Evolutionary conservation across 2,329 filamentous ascomycete genomes (phyloP), one percentile per base, ranked within the genome.

Genomic region (Xylariaceae sp.): DNA sequence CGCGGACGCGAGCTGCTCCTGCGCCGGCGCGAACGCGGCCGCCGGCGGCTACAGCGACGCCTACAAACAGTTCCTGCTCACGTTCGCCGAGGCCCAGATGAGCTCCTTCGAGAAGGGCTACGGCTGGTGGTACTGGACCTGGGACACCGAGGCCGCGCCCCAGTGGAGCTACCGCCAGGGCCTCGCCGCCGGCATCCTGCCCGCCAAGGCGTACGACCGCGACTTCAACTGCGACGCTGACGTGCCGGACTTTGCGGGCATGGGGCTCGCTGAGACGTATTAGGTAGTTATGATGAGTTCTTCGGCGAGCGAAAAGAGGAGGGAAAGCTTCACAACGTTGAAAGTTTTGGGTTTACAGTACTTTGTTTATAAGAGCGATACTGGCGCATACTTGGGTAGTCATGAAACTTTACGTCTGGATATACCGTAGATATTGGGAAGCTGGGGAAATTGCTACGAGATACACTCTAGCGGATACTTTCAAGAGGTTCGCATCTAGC

Each of bases 91-190:
- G 73, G 94, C 92, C 48, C 94, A 99, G 76, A 99, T 99, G 91
- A 81, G 87, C 64, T 90, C 87, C 54, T 99, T 97, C 68, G 93
- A 97, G 73, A 86, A 87, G 59, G 91, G 90, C 5, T 94, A 89
- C 87, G 94, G 94, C 42, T 99, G 94, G 94, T 97, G 96, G 76
- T 99, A 99, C 75, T 99, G 94, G 94, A 97, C 92, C 27, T 96
- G 94, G 93, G 84, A 92, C 74, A 96, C 93, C 24, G 93, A 97
- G 77, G 80, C 75, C 60, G 86, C 89, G 42, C 79, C 86, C 55
- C 91, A 97, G 75, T 99, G 94, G 94, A 96, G 92, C 70, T 96
- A 94, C 77, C 86, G 92, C 73, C 79, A 85, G 59, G 92, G 91
- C 0, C 77, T 92, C 58, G 81, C 81, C 46, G 88, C 88, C 1